These are phyloP conservation scores for Sclerotiophoma versabilis DNA, from an alignment of 2,329 filamentous ascomycete species.

Conservation along the genomic window DNA sequence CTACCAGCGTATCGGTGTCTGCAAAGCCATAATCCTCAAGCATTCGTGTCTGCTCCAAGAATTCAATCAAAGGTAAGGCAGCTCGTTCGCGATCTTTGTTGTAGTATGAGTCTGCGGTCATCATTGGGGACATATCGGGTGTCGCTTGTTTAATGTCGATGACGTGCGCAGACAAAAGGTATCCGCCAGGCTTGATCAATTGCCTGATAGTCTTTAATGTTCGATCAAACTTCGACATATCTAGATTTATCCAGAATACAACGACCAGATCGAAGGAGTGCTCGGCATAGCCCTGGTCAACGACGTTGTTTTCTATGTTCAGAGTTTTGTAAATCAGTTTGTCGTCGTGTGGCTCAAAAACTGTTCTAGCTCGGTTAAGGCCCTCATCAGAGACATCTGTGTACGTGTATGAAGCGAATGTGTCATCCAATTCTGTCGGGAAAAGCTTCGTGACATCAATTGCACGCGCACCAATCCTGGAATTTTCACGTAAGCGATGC, in stretches of 20 bases:
- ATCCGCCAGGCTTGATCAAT: slow-evolving; percentile 51
- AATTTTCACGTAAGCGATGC: neutral
- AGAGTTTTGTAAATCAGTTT: slow-evolving; percentile 19
- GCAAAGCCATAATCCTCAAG: neutral
- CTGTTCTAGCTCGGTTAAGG: neutral
- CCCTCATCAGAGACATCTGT: slow-evolving; percentile 21
- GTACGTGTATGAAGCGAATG: slow-evolving; percentile 21
- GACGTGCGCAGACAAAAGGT: slow-evolving; percentile 38
- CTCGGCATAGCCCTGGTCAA: slow-evolving; percentile 19
- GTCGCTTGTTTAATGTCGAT: slow-evolving; percentile 1
- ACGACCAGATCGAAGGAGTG: slow-evolving; percentile 28
- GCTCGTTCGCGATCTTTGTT: neutral
- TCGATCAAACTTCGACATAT: neutral
- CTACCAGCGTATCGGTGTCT: neutral
- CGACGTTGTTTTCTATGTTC: slow-evolving; percentile 13
- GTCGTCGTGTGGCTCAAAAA: neutral
- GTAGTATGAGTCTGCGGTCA: no score
- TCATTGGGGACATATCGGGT: neutral
- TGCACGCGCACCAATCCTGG: slow-evolving; percentile 14
- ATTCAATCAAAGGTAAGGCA: no score
- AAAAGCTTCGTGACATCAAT: slow-evolving; percentile 13
- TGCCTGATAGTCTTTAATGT: neutral
- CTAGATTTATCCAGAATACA: neutral
- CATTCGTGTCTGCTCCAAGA: neutral
- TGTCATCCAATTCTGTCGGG: slow-evolving; percentile 1